Evolutionary conservation across 179 eudicot genomes (phyloP).

Genomic region (Beta lomatogona): DNA sequence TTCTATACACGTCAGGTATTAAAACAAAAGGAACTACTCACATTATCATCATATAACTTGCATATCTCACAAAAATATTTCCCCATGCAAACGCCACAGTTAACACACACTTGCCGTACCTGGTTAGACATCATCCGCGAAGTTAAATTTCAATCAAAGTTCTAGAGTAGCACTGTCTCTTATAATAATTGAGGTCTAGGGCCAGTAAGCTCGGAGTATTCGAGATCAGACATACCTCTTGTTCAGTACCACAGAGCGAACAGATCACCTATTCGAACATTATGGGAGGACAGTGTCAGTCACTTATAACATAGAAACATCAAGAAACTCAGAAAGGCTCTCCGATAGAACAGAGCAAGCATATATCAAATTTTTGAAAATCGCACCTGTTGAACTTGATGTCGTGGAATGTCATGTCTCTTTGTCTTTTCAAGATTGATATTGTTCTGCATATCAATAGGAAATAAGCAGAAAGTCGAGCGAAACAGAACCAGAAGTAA

Average conservation of each 20-base stretch:
- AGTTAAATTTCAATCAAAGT: slow-evolving; percentile 6
- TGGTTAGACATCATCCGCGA: slow-evolving; percentile 12
- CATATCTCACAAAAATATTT: slow-evolving; percentile 74
- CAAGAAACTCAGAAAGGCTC: background rate
- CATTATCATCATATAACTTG: slow-evolving; percentile 89
- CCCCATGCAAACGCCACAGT: slow-evolving; percentile 80
- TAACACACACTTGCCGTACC: slow-evolving; percentile 47
- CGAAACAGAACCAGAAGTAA: background rate
- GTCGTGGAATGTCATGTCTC: slow-evolving; percentile 82
- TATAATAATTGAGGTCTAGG: background rate
- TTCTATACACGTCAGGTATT: background rate
- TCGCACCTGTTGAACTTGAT: slow-evolving; percentile 56
- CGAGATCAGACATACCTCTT: slow-evolving; percentile 58
- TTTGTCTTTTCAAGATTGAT: slow-evolving; percentile 55
- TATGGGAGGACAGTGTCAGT: background rate
- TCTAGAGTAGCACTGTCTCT: background rate
- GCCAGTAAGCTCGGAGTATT: slow-evolving; percentile 2
- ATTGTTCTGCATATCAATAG: slow-evolving; percentile 53
- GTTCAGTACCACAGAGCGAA: slow-evolving; percentile 85
- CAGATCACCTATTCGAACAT: slow-evolving; percentile 64
- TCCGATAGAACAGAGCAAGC: background rate
- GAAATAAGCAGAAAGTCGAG: slow-evolving; percentile 2
- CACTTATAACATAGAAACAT: slow-evolving; percentile 1
- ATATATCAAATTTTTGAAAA: background rate
- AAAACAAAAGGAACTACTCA: slow-evolving; percentile 36